A percentile compares a stretch with the other conserved stretches of the same genome.
These are phyloP conservation scores for Saccharomycopsis fibuligera DNA, from an alignment of 805 yeast genomes.

Conservation along the genomic window DNA sequence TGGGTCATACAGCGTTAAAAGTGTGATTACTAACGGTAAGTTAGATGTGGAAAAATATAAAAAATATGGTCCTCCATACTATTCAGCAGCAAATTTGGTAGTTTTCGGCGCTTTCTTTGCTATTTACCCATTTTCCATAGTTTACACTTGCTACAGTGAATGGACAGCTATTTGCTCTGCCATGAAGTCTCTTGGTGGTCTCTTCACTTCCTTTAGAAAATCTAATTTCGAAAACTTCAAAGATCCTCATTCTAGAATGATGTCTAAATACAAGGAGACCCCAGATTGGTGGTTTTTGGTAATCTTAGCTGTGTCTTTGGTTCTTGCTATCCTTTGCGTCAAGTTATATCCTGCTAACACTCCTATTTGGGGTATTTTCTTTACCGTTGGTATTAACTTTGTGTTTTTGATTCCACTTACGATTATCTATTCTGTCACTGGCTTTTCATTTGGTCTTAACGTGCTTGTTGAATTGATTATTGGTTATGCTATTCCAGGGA, in stretches of 20 bases:
- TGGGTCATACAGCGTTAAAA: slow-evolving; percentile 37
- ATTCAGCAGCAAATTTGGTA: slow-evolving; percentile 55
- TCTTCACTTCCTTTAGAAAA: slow-evolving; percentile 24
- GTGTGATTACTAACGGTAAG: slow-evolving; percentile 38
- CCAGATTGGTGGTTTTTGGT: slow-evolving; percentile 52
- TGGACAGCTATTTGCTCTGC: slow-evolving; percentile 37
- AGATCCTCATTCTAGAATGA: slow-evolving; percentile 54
- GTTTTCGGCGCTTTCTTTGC: slow-evolving; percentile 53
- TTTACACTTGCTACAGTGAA: slow-evolving; percentile 42
- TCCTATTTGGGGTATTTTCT: slow-evolving; percentile 56
- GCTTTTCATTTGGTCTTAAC: slow-evolving; percentile 41
- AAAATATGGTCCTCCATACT: slow-evolving; percentile 60
- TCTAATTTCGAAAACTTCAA: slow-evolving; percentile 27
- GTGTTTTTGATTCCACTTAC: slow-evolving; percentile 47
- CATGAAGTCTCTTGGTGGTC: slow-evolving; percentile 31
- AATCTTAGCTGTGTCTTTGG: slow-evolving; percentile 37
- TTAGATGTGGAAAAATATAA: slow-evolving; percentile 44
- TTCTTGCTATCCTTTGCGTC: slow-evolving; percentile 43
- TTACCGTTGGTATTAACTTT: slow-evolving; percentile 44
- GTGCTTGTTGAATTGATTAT: slow-evolving; percentile 51
- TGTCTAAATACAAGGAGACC: slow-evolving; percentile 51
- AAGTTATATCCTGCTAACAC: slow-evolving; percentile 41
- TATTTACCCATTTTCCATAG: slow-evolving; percentile 48
- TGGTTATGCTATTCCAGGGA: slow-evolving; percentile 51
- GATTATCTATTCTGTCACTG: slow-evolving; percentile 43